Evolutionary conservation across 2,329 filamentous ascomycete genomes (phyloP).

Genomic region (Sporothrix schenckii): DNA sequence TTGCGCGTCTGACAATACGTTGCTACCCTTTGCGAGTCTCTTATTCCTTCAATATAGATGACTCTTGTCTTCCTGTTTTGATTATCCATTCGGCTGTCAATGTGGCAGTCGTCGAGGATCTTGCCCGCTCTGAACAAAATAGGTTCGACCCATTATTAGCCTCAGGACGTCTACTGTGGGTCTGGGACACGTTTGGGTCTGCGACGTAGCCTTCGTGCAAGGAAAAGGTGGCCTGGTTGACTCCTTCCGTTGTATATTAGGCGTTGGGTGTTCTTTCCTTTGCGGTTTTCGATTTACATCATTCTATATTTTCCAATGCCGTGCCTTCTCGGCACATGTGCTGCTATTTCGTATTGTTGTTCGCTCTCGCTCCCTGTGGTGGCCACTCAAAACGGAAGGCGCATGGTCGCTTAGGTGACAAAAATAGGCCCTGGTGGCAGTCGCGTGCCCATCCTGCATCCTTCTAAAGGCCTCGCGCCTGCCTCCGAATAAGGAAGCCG

Average conservation of each 20-base stretch:
- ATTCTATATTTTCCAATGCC: background rate
- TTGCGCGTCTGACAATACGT: background rate
- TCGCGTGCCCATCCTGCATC: constrained; percentile 21
- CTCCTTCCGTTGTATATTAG: background rate
- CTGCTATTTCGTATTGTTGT: background rate
- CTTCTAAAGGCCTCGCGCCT: background rate
- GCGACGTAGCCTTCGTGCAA: too few relatives aligned
- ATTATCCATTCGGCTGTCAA: constrained; percentile 1
- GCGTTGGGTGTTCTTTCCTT: background rate
- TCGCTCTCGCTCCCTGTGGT: background rate
- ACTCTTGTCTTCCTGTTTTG: background rate
- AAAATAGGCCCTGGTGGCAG: constrained; percentile 20
- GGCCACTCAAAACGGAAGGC: background rate
- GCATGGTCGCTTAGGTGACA: constrained; percentile 24
- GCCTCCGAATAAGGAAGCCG: constrained; percentile 12
- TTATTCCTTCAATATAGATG: too few relatives aligned
- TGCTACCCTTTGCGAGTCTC: too few relatives aligned
- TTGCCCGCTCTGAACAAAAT: background rate
- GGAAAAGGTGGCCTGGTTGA: background rate
- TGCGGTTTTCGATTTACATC: background rate
- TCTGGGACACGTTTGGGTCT: background rate
- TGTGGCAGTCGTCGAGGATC: background rate
- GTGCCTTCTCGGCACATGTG: constrained; percentile 5
- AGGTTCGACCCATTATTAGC: background rate
- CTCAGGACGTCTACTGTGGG: background rate